A percentile compares a stretch with the other conserved stretches of the same genome.
Conservation (phyloP, 1,284 basidiomycete species). For the Malassezia cuniculi region DNA sequence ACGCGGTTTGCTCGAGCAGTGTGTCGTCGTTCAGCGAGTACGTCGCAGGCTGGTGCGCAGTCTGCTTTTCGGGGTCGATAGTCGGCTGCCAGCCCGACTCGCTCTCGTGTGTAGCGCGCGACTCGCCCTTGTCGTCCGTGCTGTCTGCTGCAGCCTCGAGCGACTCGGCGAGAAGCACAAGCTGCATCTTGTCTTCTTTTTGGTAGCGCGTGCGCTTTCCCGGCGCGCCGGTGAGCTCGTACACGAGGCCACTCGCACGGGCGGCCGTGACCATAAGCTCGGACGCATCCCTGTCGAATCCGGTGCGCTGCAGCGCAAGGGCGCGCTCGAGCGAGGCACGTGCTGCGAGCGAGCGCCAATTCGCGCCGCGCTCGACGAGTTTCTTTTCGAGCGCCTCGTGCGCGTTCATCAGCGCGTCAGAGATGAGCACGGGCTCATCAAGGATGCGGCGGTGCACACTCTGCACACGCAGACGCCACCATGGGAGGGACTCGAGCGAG, state of each 20-base stretch:
- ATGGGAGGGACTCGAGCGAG: constrained; percentile 20
- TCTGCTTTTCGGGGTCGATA: constrained; percentile 22
- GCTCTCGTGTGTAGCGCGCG: constrained; percentile 18
- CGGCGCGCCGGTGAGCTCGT: constrained; percentile 80
- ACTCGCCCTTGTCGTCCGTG: constrained; percentile 23
- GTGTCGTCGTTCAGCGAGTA: constrained; percentile 88
- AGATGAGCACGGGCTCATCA: constrained; percentile 65
- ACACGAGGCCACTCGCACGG: constrained; percentile 63
- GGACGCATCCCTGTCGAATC: constrained; percentile 65
- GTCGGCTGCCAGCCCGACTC: constrained; percentile 23
- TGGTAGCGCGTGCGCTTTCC: constrained; percentile 94
- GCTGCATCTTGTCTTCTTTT: constrained; percentile 67
- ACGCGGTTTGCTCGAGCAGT: constrained; percentile 82
- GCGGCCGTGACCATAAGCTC: constrained; percentile 70
- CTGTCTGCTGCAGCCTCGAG: constrained; percentile 21
- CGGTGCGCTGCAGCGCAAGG: constrained; percentile 60
- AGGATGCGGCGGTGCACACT: constrained; percentile 69
- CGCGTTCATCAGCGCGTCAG: constrained; percentile 49
- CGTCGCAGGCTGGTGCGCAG: constrained; percentile 55
- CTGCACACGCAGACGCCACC: constrained; percentile 66
- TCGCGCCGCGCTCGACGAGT: constrained; percentile 44
- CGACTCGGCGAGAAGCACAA: constrained; percentile 85
- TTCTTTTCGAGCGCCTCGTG: constrained; percentile 51
- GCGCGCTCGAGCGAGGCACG: constrained; percentile 67
- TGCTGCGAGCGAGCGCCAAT: constrained; percentile 56